Conservation (phyloP, 2,329 filamentous ascomycete species). For the Botryotinia narcissicola region DNA sequence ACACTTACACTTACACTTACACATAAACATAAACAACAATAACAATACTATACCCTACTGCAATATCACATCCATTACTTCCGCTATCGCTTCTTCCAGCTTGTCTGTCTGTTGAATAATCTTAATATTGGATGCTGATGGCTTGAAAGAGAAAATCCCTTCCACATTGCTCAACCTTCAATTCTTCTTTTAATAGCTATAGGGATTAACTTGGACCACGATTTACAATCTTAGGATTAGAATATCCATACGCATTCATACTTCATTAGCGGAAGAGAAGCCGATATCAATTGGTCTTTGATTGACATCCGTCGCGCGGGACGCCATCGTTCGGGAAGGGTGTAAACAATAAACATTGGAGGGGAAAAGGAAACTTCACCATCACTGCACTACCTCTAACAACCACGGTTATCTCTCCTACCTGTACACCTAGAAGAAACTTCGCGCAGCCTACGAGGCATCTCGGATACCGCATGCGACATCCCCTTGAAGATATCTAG, state of each 20-base stretch:
- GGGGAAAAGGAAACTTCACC: neutral
- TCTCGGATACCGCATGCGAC: slow-evolving; percentile 5
- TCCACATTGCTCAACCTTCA: slow-evolving; percentile 4
- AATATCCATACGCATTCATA: neutral
- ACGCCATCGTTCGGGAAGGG: neutral
- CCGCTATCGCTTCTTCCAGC: neutral
- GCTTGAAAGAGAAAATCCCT: neutral
- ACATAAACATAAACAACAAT: neutral
- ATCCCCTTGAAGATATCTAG: neutral
- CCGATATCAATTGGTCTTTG: neutral
- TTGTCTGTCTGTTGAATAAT: neutral
- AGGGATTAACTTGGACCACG: neutral
- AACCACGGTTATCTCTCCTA: neutral
- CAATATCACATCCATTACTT: neutral
- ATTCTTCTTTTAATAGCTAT: neutral
- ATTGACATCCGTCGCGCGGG: neutral
- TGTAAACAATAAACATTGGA: slow-evolving; percentile 4
- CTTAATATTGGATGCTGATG: slow-evolving; percentile 7
- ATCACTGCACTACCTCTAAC: neutral
- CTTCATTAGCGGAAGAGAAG: neutral
- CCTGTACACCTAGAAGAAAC: neutral
- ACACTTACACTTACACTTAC: neutral
- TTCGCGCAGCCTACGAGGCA: neutral
- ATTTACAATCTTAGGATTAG: neutral
- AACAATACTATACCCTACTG: neutral